Percentiles rank a stretch among this genome's conserved stretches.
Conservation (phyloP, 1,139 yeast species). For the Geotrichum macrosporum region DNA sequence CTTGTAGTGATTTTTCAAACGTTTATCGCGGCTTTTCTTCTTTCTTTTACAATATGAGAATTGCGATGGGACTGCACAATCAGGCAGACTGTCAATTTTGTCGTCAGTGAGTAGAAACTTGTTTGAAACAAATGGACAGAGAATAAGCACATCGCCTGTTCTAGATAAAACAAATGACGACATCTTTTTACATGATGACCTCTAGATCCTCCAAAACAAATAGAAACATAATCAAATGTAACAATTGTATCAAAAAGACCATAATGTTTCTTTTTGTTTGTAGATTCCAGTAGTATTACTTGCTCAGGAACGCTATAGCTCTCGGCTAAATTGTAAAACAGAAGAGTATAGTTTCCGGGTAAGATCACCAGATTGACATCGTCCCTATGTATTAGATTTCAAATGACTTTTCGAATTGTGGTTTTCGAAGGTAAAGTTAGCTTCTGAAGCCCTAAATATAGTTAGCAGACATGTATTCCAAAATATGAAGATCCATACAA, state of each 20-base stretch:
- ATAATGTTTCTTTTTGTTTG: neutral
- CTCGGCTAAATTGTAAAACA: slow-evolving; percentile 38
- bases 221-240: slow-evolving; percentile 37
- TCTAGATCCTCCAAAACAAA: slow-evolving; percentile 46
- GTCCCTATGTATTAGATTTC: slow-evolving; percentile 44
- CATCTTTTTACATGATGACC: slow-evolving; percentile 43
- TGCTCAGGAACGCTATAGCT: slow-evolving; percentile 32
- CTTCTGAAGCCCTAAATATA: slow-evolving; percentile 13
- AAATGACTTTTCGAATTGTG: slow-evolving; percentile 36
- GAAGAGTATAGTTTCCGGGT: slow-evolving; percentile 37
- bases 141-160: slow-evolving; percentile 53
- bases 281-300: slow-evolving; percentile 9
- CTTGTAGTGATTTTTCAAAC: slow-evolving; percentile 23
- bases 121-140: slow-evolving; percentile 55
- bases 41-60: slow-evolving; percentile 26
- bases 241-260: slow-evolving; percentile 21
- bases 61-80: slow-evolving; percentile 40
- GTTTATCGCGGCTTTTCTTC: slow-evolving; percentile 4
- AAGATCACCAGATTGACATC: slow-evolving; percentile 44
- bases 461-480: too few species aligned
- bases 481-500: slow-evolving; percentile 15
- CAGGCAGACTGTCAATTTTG: slow-evolving; percentile 41
- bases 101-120: slow-evolving; percentile 37
- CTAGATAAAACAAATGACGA: slow-evolving; percentile 45
- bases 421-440: slow-evolving; percentile 27